Evolutionary conservation across 2,329 filamentous ascomycete genomes (phyloP).

Genomic region (Rhexocercosporidium sp.): DNA sequence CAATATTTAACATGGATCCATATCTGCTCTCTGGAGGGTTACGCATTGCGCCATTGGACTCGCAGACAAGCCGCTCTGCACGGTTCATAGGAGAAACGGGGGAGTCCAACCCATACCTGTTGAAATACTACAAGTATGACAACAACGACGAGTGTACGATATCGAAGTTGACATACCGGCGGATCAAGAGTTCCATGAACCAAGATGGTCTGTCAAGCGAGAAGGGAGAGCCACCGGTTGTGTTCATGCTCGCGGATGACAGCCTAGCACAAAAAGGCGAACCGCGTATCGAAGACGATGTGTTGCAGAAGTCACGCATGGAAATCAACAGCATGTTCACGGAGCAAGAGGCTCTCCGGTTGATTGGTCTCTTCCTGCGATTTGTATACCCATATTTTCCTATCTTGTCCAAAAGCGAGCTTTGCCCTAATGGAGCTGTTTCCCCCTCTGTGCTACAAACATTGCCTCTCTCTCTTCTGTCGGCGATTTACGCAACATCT

Average conservation of each 20-base stretch:
- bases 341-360: conserved; percentile 43
- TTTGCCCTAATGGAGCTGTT: conserved; percentile 36
- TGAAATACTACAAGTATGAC: conserved; percentile 40
- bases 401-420: conserved; percentile 46
- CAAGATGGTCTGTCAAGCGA: conserved; percentile 31
- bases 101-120: conserved; percentile 41
- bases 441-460: conserved; percentile 41
- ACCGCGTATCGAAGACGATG: conserved; percentile 39
- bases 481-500: conserved; percentile 50
- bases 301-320: conserved; percentile 34
- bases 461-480: conserved; percentile 46
- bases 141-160: conserved; percentile 42
- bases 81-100: conserved; percentile 42
- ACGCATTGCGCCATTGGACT: conserved; percentile 37
- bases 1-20: conserved; percentile 38
- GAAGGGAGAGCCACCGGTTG: conserved; percentile 39
- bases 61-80: conserved; percentile 35
- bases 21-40: conserved; percentile 34
- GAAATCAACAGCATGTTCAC: conserved; percentile 40
- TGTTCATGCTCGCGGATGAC: conserved; percentile 42
- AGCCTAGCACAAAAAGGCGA: conserved; percentile 40
- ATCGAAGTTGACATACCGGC: conserved; percentile 41
- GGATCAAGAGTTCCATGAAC: conserved; percentile 33
- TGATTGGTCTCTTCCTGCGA: conserved; percentile 48
- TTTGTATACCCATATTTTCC: conserved; percentile 53